These are phyloP conservation scores for Eutrema salsugineum DNA, from an alignment of 441 rosid genomes.

Conservation along the genomic window DNA sequence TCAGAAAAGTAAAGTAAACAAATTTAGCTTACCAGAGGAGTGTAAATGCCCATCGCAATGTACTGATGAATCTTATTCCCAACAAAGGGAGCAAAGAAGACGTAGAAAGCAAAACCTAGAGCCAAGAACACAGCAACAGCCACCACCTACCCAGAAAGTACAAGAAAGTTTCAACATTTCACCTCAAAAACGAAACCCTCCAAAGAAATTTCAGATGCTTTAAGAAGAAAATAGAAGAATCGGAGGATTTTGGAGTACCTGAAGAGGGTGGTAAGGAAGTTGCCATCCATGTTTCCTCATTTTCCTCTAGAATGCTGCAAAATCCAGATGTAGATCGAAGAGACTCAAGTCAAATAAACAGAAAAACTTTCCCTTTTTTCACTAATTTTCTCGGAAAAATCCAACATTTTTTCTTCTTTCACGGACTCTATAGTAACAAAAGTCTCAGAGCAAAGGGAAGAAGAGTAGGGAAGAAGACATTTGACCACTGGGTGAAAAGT, in stretches of 20 bases:
- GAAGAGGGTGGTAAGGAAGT: conserved; percentile 97
- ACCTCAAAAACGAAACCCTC: conserved; percentile 31
- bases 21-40: conserved; percentile 70
- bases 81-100: conserved; percentile 97
- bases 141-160: conserved; percentile 60
- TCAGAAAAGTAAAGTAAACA: conserved; percentile 24
- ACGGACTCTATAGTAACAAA: conserved; percentile 34
- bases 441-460: conserved; percentile 18
- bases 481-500: conserved; percentile 28
- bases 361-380: conserved; percentile 33
- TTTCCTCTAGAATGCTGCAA: conserved; percentile 40
- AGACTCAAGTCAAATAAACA: conserved; percentile 18
- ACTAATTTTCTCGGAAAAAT: conserved; percentile 46
- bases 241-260: conserved; percentile 41
- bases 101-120: conserved; percentile 96
- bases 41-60: conserved; percentile 84
- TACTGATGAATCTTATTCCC: conserved; percentile 80
- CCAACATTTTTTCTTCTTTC: conserved; percentile 31
- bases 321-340: conserved; percentile 33
- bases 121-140: conserved; percentile 99
- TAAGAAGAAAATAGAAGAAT: not conserved
- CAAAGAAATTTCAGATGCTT: not conserved
- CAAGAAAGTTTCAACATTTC: conserved; percentile 11
- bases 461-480: conserved; percentile 33
- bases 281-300: conserved; percentile 99